Conservation (phyloP, 2,329 filamentous ascomycete species). For the Paramyrothecium roridum region DNA sequence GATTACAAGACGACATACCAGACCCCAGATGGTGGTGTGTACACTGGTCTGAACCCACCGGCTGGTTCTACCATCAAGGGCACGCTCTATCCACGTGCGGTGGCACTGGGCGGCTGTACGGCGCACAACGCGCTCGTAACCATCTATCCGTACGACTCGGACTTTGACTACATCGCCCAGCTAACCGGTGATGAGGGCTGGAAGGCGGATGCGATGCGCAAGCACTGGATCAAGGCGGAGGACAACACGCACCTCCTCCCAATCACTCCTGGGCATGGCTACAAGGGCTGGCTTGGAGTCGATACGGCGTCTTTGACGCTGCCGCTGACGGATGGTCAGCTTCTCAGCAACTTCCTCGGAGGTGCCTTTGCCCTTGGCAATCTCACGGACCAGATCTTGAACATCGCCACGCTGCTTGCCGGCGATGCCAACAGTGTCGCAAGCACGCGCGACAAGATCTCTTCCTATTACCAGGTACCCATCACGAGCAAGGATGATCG, state of each 20-base stretch:
- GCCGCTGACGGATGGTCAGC: conserved; percentile 47
- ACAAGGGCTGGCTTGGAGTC: conserved; percentile 53
- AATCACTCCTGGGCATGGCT: conserved; percentile 48
- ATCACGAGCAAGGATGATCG: conserved; percentile 36
- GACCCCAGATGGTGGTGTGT: conserved; percentile 43
- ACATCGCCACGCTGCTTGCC: conserved; percentile 32
- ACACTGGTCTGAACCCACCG: conserved; percentile 51
- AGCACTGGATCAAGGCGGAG: conserved; percentile 53
- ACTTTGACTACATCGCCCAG: conserved; percentile 49
- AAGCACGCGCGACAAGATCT: conserved; percentile 37
- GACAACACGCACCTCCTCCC: conserved; percentile 46
- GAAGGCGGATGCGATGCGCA: conserved; percentile 53
- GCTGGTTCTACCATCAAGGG: conserved; percentile 48
- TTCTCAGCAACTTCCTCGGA: conserved; percentile 36
- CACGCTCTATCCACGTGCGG: conserved; percentile 55
- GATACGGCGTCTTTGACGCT: conserved; percentile 47
- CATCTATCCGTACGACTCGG: conserved; percentile 48
- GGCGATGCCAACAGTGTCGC: conserved; percentile 50
- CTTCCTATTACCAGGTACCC: conserved; percentile 42
- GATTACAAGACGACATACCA: conserved; percentile 56
- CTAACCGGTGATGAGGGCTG: conserved; percentile 56
- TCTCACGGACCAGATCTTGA: conserved; percentile 17
- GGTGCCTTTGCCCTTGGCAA: conserved; percentile 26
- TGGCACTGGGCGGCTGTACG: conserved; percentile 54
- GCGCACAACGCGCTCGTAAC: conserved; percentile 53